Base-by-base conservation (phyloP, 441 rosid species). In the Syzygium syzygioides region DNA sequence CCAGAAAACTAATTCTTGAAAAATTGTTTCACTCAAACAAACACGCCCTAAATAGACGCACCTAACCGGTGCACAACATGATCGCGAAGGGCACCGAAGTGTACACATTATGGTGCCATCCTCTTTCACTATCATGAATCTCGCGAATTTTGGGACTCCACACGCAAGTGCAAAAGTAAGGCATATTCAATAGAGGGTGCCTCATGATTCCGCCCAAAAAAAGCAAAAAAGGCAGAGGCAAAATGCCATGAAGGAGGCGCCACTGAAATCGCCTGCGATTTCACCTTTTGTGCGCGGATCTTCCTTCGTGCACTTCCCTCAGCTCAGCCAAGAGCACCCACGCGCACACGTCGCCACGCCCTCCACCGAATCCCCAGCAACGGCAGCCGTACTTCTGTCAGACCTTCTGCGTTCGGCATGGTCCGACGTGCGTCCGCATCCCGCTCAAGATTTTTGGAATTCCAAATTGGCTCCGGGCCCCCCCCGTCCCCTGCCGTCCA, bases 281-380 rank as follows among this genome's bases (percentile, higher is more conserved):
- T 37, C 8, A 3, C 83, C 83, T 25, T 76, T 12, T 6, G 83
- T 6, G 83, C 83, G 48, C 0, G 68, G 23, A 37, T 41, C 83
- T 76, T 23, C 60, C 45, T 12, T 20, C 7, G n/a, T 37, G 80
- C 80, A 3, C 80, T 71, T 20, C 80, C 80, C 80, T 37, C 80
- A 3, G 20, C 48, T 19, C 79, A 34, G 14, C 4, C 18, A 14
- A 37, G 12, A 11, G 3, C 20, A 20, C 56, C 52, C 57, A 53
- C 20, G 68, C 68, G 91, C 66, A 57, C 91, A 54, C 54, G 55
- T 54, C 87, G 55, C 56, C 86, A 11, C 17, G 8, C 15, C 28
- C 50, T 37, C 88, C 90, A 87, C 91, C 91, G 85, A 87, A 86
- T 86, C 92, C 92, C 92, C 90, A 53, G 53, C 26, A 50, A 57